Evolutionary conservation across 345 rosid genomes (phyloP).

Genomic region (Heritiera fomes): DNA sequence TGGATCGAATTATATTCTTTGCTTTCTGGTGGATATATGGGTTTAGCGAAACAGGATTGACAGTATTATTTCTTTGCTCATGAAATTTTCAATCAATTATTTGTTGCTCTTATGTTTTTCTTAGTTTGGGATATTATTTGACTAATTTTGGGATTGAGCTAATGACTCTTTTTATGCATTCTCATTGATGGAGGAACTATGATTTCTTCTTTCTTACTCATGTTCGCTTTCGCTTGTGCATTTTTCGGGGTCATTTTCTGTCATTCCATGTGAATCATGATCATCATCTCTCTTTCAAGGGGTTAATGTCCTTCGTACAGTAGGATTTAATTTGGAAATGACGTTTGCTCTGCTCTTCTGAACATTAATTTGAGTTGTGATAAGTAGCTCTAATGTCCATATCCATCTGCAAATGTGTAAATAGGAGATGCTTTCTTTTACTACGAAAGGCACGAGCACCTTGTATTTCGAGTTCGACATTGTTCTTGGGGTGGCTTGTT

Average conservation of each 20-base stretch:
- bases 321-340: background rate
- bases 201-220: background rate
- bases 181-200: background rate
- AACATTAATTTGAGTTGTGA: background rate
- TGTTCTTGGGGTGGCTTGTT: background rate
- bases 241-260: background rate
- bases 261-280: background rate
- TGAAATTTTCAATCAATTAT: background rate
- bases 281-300: background rate
- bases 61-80: background rate
- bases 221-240: background rate
- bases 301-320: background rate
- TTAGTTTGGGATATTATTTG: background rate
- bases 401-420: background rate
- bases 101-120: background rate
- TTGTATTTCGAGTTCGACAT: background rate
- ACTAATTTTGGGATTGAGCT: background rate
- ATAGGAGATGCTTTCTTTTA: background rate
- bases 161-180: background rate
- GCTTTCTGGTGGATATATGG: conserved; percentile 5
- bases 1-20: conserved; percentile 7
- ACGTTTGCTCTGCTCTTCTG: background rate
- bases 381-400: background rate
- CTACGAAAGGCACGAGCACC: background rate
- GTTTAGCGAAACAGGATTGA: background rate